These are phyloP conservation scores for Coniosporium apollinis DNA, from an alignment of 495 filamentous ascomycete genomes.

Conservation along the genomic window DNA sequence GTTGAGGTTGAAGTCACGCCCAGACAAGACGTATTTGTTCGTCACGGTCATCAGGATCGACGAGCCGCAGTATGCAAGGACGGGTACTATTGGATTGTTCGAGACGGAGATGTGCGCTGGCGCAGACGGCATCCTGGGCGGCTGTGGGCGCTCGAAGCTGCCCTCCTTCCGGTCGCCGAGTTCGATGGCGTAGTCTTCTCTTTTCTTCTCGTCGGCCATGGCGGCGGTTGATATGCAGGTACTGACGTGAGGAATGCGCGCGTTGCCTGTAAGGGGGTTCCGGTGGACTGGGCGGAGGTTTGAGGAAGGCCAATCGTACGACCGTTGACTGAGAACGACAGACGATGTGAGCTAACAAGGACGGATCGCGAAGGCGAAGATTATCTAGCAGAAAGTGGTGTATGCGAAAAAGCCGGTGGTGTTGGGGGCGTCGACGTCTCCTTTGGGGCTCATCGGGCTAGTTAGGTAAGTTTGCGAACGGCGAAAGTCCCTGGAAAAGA, in stretches of 20 bases:
- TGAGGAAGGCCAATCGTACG: no score
- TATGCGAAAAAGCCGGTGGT: no score
- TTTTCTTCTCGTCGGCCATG: slow-evolving; percentile 73
- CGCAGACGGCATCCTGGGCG: slow-evolving; percentile 20
- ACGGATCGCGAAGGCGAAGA: no score
- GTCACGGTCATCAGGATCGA: slow-evolving; percentile 98
- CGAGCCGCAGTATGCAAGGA: slow-evolving; percentile 80
- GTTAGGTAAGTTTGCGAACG: no score
- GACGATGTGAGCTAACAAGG: no score
- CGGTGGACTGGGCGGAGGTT: no score
- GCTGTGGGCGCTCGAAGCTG: slow-evolving; percentile 28
- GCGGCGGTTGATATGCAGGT: slow-evolving; percentile 1
- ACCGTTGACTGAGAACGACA: no score
- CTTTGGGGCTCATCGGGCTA: no score
- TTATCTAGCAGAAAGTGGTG: no score
- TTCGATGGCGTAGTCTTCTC: slow-evolving; percentile 32
- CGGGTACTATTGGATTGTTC: slow-evolving; percentile 61
- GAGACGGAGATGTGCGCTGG: slow-evolving; percentile 22
- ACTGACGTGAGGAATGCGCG: slow-evolving; percentile 5
- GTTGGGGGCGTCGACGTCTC: no score
- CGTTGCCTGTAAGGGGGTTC: no score
- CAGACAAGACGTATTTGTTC: slow-evolving; percentile 96
- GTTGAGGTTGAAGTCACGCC: slow-evolving; percentile 82
- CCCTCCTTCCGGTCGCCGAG: slow-evolving; percentile 41
- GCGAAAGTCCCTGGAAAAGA: no score